Evolutionary conservation across 805 yeast genomes (phyloP), one percentile per base, ranked within the genome.

Genomic region (Candida krabiensis): DNA sequence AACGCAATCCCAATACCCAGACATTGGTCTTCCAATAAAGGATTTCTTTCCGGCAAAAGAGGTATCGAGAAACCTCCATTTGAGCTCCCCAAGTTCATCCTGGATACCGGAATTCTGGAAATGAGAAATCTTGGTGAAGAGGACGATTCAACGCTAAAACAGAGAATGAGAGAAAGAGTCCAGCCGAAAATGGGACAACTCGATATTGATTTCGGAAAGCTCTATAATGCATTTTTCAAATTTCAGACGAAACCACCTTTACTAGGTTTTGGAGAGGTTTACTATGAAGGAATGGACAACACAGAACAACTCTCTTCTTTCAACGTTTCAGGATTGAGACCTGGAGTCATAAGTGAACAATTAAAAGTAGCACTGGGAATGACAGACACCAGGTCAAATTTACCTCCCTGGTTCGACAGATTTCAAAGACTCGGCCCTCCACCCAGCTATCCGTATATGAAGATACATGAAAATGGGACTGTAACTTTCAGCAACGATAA

Each of bases 101-200:
- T 67, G 27, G 86, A 79, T 36, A 90, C 97, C 0, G 96, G 96
- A 2, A 89, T 91, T 19, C 75, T 79, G 46, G 89, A 86, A 38
- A 85, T 91, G 95, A 75, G 97, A 57, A 77, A 79, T 39, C 77
- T 80, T 2, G 58, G 66, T 4, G 62, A 64, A 12, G 73, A 67
- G 4, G 80, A 80, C 30, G 80, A 75, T 14, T 65, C 75, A 11
- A 70, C 80, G 1, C 56, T 88, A 49, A 80, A 84, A 55, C 93
- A 86, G 52, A 71, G 75, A 53, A 83, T 83, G 58, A 71, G 97
- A 45, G 91, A 86, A 40, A 71, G 85, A 35, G 95, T 89, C 0
- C 96, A 87, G 58, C 96, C 96, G 0, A 87, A 86, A 56, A 70
- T 88, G 79, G 95, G 95, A 1, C 70, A 80, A 36, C 60, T 91